These are phyloP conservation scores for Cylindricascospora bacillispora DNA, from an alignment of 1,139 yeast genomes.

Conservation along the genomic window DNA sequence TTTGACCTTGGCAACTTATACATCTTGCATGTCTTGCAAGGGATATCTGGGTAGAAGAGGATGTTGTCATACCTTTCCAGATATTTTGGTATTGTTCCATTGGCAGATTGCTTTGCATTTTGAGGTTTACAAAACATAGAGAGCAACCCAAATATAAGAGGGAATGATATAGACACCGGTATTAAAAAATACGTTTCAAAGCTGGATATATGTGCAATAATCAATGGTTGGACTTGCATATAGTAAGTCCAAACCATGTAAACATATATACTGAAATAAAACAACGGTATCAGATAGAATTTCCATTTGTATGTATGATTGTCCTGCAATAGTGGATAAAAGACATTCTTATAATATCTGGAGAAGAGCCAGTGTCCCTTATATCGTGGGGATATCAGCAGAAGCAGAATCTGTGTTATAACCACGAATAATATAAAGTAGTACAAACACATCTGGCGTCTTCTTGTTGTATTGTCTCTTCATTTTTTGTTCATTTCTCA, in stretches of 20 bases:
- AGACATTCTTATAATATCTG: constrained; percentile 15
- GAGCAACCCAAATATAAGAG: constrained; percentile 11
- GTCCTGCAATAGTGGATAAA: constrained; percentile 18
- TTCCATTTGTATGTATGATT: constrained; percentile 16
- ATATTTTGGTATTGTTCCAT: constrained; percentile 25
- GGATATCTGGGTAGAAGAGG: constrained; percentile 35
- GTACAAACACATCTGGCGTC: no score
- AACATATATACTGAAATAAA: constrained; percentile 15
- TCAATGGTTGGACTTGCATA: constrained; percentile 7
- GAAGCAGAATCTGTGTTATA: constrained; percentile 12
- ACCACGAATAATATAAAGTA: not conserved
- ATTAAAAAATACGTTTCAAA: constrained; percentile 12
- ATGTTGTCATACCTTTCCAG: constrained; percentile 51
- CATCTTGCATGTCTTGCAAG: constrained; percentile 46
- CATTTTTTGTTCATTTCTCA: no score
- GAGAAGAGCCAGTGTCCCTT: constrained; percentile 13
- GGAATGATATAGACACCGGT: constrained; percentile 12
- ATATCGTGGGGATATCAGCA: constrained; percentile 19
- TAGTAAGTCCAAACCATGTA: constrained; percentile 14
- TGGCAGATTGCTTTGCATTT: constrained; percentile 4
- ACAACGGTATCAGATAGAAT: constrained; percentile 18
- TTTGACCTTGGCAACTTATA: constrained; percentile 78
- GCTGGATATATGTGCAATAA: constrained; percentile 6
- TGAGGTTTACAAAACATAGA: constrained; percentile 15
- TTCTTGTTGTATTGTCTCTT: no score